phyloP scores from a whole-genome alignment of 2,329 filamentous ascomycete species.

The Calonectria naviculata region DNA sequence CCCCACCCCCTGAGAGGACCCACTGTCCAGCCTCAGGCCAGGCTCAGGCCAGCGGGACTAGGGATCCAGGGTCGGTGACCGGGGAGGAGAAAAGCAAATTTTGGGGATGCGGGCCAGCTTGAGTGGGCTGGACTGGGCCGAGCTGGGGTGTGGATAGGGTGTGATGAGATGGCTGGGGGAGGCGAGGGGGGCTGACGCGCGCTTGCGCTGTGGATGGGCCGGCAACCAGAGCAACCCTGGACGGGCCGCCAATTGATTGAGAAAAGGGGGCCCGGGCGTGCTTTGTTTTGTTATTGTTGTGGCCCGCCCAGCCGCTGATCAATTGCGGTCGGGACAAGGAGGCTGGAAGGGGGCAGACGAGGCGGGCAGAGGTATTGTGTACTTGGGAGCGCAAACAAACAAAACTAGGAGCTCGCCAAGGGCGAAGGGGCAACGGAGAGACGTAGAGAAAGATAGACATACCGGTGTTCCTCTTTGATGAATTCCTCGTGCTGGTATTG shows the following conservation, averaged over 20 bases:
- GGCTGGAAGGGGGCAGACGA: neutral
- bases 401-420: too few relatives aligned
- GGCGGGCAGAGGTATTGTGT: neutral
- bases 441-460: slow-evolving; percentile 46
- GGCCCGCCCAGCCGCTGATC: slow-evolving; percentile 24
- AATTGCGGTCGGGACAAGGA: slow-evolving; percentile 13
- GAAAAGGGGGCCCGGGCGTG: slow-evolving; percentile 16
- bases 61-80: slow-evolving; percentile 29
- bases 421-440: slow-evolving; percentile 4
- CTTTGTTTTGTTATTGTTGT: slow-evolving; percentile 25
- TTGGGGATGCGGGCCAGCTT: slow-evolving; percentile 33
- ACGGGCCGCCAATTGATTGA: slow-evolving; percentile 29
- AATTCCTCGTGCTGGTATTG: slow-evolving; percentile 43
- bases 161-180: slow-evolving; percentile 37
- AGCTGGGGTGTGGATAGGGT: slow-evolving; percentile 30
- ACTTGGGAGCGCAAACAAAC: neutral
- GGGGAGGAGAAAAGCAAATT: slow-evolving; percentile 38
- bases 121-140: slow-evolving; percentile 36
- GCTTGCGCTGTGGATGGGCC: slow-evolving; percentile 35
- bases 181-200: slow-evolving; percentile 32
- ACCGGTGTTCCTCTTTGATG: slow-evolving; percentile 63
- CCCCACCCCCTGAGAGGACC: slow-evolving; percentile 38
- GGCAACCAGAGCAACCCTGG: slow-evolving; percentile 27
- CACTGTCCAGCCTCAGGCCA: slow-evolving; percentile 36
- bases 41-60: slow-evolving; percentile 39